Conservation (phyloP, 371 early-diverging fungal species). For the Mortierella sp. region DNA sequence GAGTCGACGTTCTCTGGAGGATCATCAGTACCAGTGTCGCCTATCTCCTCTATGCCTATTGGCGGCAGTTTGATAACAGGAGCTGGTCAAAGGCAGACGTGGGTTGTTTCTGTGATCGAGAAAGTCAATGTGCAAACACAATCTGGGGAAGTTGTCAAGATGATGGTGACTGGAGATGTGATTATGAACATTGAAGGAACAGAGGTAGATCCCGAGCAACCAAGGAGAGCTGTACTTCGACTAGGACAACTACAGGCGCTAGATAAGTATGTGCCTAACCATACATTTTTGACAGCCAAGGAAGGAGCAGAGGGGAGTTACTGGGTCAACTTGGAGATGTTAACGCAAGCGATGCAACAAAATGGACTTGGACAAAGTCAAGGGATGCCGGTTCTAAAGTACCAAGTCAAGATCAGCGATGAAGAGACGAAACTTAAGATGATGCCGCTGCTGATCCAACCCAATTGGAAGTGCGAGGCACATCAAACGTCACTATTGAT, state of each 20-base stretch:
- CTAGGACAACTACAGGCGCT: constrained; percentile 52
- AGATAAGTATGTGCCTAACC: constrained; percentile 57
- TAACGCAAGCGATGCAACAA: constrained; percentile 44
- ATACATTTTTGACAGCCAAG: constrained; percentile 54
- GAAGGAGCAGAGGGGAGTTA: constrained; percentile 38
- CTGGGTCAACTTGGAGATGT: constrained; percentile 58
- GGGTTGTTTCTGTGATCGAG: constrained; percentile 58
- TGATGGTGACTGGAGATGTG: constrained; percentile 64
- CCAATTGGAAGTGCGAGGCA: constrained; percentile 71
- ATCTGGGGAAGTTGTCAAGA: constrained; percentile 58
- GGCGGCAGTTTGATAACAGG: neutral
- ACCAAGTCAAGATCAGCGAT: constrained; percentile 53
- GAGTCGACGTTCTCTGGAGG: constrained; percentile 14
- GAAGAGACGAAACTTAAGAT: constrained; percentile 43
- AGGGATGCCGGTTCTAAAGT: constrained; percentile 60
- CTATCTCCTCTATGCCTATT: constrained; percentile 11
- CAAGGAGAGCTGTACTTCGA: constrained; percentile 58
- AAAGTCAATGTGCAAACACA: constrained; percentile 61
- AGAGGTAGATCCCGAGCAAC: constrained; percentile 10
- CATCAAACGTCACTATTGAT: constrained; percentile 65
- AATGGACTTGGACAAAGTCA: constrained; percentile 17
- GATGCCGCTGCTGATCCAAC: constrained; percentile 61
- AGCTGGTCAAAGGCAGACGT: constrained; percentile 23
- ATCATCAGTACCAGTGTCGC: constrained; percentile 29
- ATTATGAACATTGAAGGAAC: constrained; percentile 58